Conservation (phyloP, 495 filamentous ascomycete species). For the Pseudoneurospora amorphoporcata region DNA sequence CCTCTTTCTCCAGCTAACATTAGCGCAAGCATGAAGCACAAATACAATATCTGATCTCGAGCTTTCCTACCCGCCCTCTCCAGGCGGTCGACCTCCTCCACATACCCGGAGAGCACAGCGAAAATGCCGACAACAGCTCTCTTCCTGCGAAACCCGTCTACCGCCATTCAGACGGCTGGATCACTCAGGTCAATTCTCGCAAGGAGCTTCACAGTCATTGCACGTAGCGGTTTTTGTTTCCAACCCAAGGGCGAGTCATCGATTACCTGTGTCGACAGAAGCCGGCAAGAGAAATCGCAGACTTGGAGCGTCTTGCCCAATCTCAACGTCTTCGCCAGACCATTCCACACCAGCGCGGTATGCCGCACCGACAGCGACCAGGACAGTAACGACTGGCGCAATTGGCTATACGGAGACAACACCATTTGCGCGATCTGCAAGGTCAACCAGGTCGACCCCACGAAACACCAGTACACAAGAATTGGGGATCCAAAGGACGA, state of each 20-base stretch:
- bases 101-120: too few species aligned
- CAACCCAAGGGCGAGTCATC: background rate
- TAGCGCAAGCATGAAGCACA: too few species aligned
- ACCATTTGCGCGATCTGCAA: background rate
- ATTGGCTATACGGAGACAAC: background rate
- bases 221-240: background rate
- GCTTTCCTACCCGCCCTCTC: too few species aligned
- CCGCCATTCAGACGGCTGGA: background rate
- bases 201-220: background rate
- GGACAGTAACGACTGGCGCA: background rate
- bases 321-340: background rate
- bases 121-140: background rate
- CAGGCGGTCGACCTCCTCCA: too few species aligned
- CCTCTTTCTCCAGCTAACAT: too few species aligned
- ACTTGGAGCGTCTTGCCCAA: background rate
- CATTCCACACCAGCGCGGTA: background rate
- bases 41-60: too few species aligned
- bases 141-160: background rate
- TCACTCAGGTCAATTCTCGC: background rate
- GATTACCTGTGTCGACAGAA: background rate
- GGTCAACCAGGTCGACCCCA: background rate
- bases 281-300: background rate
- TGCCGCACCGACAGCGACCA: background rate
- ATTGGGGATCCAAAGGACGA: too few species aligned
- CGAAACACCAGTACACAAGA: background rate